phyloP scores from a whole-genome alignment of 805 yeast species.

The Starmerella sp. region DNA sequence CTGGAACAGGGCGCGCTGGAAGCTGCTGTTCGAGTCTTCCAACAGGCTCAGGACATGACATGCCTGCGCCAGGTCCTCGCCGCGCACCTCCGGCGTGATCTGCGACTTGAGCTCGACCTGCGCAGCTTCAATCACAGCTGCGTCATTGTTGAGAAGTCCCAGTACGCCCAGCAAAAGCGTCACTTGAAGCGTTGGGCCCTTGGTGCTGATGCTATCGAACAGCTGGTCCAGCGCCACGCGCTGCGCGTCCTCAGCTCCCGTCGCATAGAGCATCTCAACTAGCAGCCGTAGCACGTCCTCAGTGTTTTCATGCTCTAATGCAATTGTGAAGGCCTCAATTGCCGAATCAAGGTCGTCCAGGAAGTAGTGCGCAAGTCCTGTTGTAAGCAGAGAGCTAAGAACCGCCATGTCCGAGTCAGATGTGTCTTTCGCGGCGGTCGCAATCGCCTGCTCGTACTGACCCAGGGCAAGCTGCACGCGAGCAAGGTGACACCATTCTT shows the following conservation, averaged over 20 bases:
- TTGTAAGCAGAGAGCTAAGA: slow-evolving; percentile 49
- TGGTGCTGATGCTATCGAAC: slow-evolving; percentile 47
- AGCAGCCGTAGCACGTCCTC: slow-evolving; percentile 59
- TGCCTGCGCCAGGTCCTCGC: slow-evolving; percentile 31
- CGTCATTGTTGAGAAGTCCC: slow-evolving; percentile 48
- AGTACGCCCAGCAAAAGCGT: slow-evolving; percentile 73
- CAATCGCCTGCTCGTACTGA: slow-evolving; percentile 48
- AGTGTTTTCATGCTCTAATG: slow-evolving; percentile 42
- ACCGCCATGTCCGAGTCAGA: not conserved
- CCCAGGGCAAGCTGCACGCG: slow-evolving; percentile 55
- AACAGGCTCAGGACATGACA: slow-evolving; percentile 16
- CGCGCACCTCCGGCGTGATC: slow-evolving; percentile 35
- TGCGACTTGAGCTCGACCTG: slow-evolving; percentile 52
- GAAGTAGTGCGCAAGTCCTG: slow-evolving; percentile 67
- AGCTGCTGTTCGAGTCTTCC: slow-evolving; percentile 28
- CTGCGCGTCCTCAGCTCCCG: slow-evolving; percentile 62
- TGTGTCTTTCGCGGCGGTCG: slow-evolving; percentile 29
- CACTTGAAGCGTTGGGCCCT: slow-evolving; percentile 57
- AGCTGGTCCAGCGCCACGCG: slow-evolving; percentile 79
- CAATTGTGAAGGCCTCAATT: slow-evolving; percentile 50
- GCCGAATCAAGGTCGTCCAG: slow-evolving; percentile 51
- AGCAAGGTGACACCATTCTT: slow-evolving; percentile 40
- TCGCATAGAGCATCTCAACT: slow-evolving; percentile 69
- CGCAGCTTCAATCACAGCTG: slow-evolving; percentile 49
- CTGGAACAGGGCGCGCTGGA: slow-evolving; percentile 63